Conservation (phyloP, 441 rosid species). For the Biscutella laevigata region DNA sequence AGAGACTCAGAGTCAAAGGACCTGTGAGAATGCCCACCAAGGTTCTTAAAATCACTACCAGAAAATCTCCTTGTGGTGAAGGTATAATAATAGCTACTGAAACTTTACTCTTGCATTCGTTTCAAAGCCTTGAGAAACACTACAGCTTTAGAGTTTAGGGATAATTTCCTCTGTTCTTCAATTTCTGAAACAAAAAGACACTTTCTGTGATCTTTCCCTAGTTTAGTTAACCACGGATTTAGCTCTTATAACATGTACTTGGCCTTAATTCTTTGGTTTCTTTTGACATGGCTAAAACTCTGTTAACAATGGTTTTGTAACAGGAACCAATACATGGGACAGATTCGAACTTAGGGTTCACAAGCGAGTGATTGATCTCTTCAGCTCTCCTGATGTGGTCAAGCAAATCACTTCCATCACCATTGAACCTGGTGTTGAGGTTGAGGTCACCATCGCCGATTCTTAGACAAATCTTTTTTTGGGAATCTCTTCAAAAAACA, state of each 20-base stretch:
- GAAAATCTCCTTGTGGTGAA: slow-evolving; percentile 53
- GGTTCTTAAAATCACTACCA: slow-evolving; percentile 40
- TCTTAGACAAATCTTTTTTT: slow-evolving; percentile 18
- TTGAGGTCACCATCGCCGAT: slow-evolving; percentile 47
- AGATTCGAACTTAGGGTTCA: slow-evolving; percentile 46
- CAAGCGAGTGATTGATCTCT: slow-evolving; percentile 49
- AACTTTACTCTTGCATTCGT: neutral
- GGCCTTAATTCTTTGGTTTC: neutral
- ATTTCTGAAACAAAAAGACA: neutral
- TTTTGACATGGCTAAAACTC: neutral
- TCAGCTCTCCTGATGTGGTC: slow-evolving; percentile 48
- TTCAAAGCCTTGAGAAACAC: neutral
- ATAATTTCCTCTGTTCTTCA: too few species aligned
- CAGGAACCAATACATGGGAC: slow-evolving; percentile 52
- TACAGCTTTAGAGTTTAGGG: too few species aligned
- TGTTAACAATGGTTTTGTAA: neutral
- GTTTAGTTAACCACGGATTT: too few species aligned
- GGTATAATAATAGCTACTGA: slow-evolving; percentile 17
- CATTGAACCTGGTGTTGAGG: slow-evolving; percentile 50
- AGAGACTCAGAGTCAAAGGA: slow-evolving; percentile 38
- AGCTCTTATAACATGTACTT: neutral
- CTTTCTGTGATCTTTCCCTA: too few species aligned
- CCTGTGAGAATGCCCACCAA: slow-evolving; percentile 50
- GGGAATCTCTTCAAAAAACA: neutral
- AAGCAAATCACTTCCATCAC: slow-evolving; percentile 51